Percentiles rank a stretch among this genome's conserved stretches.
phyloP scores from a whole-genome alignment of 345 rosid genomes.

The Rhodamnia argentea region DNA sequence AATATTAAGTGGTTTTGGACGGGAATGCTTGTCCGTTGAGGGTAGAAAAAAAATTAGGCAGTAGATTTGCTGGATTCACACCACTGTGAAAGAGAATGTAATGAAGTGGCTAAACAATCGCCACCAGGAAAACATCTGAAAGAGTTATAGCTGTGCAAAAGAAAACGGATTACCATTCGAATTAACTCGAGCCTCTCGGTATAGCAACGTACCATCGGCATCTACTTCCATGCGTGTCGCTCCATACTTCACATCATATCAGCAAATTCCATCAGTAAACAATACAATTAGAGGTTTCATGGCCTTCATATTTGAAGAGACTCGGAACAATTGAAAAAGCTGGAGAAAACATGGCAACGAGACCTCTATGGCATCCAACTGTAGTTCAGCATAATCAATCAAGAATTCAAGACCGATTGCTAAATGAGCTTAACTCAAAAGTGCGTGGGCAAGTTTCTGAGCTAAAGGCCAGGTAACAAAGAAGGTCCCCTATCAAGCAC shows the following conservation, averaged over 20 bases:
- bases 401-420: background rate
- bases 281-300: background rate
- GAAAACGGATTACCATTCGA: slow-evolving; percentile 29
- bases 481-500: background rate
- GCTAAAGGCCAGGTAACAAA: background rate
- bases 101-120: background rate
- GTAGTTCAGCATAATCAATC: background rate
- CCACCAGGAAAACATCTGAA: background rate
- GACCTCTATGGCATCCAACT: background rate
- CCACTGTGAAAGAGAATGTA: background rate
- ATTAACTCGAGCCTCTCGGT: slow-evolving; percentile 49
- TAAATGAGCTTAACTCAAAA: background rate
- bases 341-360: background rate
- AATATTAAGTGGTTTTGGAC: slow-evolving; percentile 63
- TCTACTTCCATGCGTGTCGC: slow-evolving; percentile 91
- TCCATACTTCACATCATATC: slow-evolving; percentile 10
- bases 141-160: background rate
- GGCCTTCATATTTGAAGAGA: background rate
- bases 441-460: background rate
- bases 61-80: background rate
- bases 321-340: background rate
- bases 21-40: slow-evolving; percentile 72
- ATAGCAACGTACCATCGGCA: slow-evolving; percentile 64
- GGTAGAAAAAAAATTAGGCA: background rate
- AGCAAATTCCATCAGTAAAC: background rate